Evolutionary conservation across 108 stramenopile species (phyloP).

Genomic region (Cyclotella atomus): DNA sequence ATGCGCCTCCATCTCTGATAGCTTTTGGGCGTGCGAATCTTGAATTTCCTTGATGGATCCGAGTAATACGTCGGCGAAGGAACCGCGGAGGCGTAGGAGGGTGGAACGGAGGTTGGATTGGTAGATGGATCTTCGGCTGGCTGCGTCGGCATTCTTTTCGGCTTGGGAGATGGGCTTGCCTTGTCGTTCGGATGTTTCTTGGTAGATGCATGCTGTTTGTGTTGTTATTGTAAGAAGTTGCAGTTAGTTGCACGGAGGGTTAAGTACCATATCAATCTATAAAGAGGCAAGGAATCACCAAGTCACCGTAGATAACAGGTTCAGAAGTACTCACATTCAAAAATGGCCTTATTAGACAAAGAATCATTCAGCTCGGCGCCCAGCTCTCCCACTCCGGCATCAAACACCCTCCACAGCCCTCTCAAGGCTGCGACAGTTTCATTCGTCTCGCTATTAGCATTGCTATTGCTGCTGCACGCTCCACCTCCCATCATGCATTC

Average conservation of each 20-base stretch:
- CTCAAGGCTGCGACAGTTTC: not conserved
- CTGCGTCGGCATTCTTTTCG: constrained; percentile 29
- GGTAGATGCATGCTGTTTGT: constrained; percentile 27
- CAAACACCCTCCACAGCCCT: constrained; percentile 18
- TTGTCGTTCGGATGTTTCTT: constrained; percentile 18
- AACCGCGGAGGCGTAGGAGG: constrained; percentile 33
- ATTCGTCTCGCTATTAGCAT: constrained; percentile 1
- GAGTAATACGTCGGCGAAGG: constrained; percentile 34
- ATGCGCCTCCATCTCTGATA: not conserved
- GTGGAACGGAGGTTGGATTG: constrained; percentile 21
- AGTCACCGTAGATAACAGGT: not conserved
- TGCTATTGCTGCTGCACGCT: not conserved
- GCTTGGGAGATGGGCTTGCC: constrained; percentile 12
- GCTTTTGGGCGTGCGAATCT: not conserved
- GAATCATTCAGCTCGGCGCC: constrained; percentile 25
- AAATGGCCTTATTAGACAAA: constrained; percentile 32
- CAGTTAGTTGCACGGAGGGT: too few species aligned
- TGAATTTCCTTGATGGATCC: constrained; percentile 30
- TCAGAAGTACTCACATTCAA: constrained; percentile 30
- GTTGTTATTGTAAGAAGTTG: too few species aligned
- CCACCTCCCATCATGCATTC: constrained; percentile 9
- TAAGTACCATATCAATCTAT: not conserved
- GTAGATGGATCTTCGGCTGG: constrained; percentile 14
- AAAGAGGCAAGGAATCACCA: not conserved
- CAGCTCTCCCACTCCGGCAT: constrained; percentile 20